Conservation (phyloP, 1,284 basidiomycete genomes). For the Baeospora myosura region DNA sequence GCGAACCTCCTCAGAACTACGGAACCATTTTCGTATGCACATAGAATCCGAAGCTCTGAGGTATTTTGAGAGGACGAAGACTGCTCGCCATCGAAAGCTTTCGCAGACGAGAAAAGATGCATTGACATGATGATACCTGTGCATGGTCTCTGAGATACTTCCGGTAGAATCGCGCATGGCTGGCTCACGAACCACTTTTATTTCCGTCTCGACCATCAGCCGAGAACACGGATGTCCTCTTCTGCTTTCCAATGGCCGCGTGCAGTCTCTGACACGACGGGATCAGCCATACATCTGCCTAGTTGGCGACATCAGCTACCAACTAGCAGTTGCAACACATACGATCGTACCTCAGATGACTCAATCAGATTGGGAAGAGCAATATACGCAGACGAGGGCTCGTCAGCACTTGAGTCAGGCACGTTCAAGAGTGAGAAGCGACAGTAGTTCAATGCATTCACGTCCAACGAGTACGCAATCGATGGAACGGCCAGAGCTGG, state of each 20-base stretch:
- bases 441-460: constrained; percentile 89
- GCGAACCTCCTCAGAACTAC: constrained; percentile 57
- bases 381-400: constrained; percentile 39
- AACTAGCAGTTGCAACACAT: neutral
- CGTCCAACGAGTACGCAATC: constrained; percentile 63
- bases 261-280: constrained; percentile 61
- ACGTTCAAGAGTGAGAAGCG: constrained; percentile 53
- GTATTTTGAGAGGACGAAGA: constrained; percentile 25
- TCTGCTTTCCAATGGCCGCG: constrained; percentile 66
- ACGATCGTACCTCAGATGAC: constrained; percentile 61
- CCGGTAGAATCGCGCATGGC: no score
- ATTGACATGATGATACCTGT: constrained; percentile 82
- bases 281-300: constrained; percentile 79
- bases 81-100: constrained; percentile 13
- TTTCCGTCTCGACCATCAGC: constrained; percentile 39
- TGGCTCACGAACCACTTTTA: constrained; percentile 34
- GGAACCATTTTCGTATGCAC: constrained; percentile 77
- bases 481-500: constrained; percentile 42
- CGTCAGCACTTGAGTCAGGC: constrained; percentile 1
- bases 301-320: constrained; percentile 2
- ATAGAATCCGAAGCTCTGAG: constrained; percentile 48
- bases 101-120: constrained; percentile 47
- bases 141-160: neutral
- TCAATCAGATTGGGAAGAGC: constrained; percentile 84
- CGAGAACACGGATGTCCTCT: constrained; percentile 26